Base-by-base conservation (phyloP, 2,329 filamentous ascomycete species). In the Colletotrichum sp. region DNA sequence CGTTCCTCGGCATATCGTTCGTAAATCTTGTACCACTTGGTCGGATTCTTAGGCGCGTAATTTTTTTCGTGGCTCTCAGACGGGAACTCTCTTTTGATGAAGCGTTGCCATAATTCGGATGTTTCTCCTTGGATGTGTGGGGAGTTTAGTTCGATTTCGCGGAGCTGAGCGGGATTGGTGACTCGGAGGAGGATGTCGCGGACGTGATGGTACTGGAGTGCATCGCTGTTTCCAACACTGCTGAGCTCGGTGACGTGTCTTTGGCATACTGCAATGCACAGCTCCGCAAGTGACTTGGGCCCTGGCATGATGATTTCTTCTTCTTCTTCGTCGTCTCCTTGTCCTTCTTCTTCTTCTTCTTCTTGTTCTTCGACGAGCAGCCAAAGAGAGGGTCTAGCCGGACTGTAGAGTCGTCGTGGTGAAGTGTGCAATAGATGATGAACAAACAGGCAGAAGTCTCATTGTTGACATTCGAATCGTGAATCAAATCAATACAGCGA, bases 1-100 rank as follows among this genome's bases (percentile, higher is more conserved):
- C 92, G 90, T 77, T 93, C 88, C 57, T 87, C 87, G 78, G 91
- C 89, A 81, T 96, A 93, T 78, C 92, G 92, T 78, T 89, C 87
- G 86, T 98, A 98, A 16, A 98, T 89, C 71, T 94, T 92, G 82
- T 93, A 92, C 96, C 96, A 98, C 76, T 92, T 92, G 44, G 88
- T 87, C 0, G 93, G 91, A 77, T 95, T 90, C 71, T 89, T 89
- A 1, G 95, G 94, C 28, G 91, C 87, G 79, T 93, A 91, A 30
- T 91, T 90, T 81, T 94, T 92, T 62, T 87, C 86, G 57, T 92
- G 88, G 78, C 86, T 85, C 83, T 92, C 93, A 72, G 91, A 86
- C 3, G 92, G 92, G 77, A 98, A 95, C 80, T 98, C 93, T 64
- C 92, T 91, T 68, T 91, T 90, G 83, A 99, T 97, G 81, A 98